These are phyloP conservation scores for Wickerhamiella infanticola DNA, from an alignment of 1,139 yeast genomes.

Conservation along the genomic window DNA sequence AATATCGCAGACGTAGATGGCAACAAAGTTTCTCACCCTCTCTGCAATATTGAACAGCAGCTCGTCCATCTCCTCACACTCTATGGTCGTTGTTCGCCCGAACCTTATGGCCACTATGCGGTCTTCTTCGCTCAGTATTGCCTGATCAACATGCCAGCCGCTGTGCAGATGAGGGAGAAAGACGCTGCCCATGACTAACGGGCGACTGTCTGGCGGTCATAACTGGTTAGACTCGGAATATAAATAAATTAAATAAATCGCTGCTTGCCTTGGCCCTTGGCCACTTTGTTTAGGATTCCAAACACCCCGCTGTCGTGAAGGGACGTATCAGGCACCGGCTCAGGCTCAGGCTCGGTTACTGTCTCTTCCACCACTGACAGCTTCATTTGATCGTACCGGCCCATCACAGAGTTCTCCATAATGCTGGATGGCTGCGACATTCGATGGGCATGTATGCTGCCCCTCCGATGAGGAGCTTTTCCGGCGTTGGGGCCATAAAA, in stretches of 20 bases:
- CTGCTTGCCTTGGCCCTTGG: slow-evolving; percentile 25
- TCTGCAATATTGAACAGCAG: slow-evolving; percentile 64
- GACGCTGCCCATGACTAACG: slow-evolving; percentile 53
- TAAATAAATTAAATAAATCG: neutral
- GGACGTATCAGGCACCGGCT: slow-evolving; percentile 21
- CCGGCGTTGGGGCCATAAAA: slow-evolving; percentile 38
- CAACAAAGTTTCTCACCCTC: slow-evolving; percentile 77
- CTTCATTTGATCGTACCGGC: slow-evolving; percentile 10
- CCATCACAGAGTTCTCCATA: slow-evolving; percentile 14
- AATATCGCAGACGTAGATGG: slow-evolving; percentile 72
- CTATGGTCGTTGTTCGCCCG: slow-evolving; percentile 62
- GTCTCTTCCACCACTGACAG: slow-evolving; percentile 10
- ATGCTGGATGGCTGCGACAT: neutral
- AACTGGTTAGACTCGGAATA: neutral
- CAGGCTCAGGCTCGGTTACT: slow-evolving; percentile 17
- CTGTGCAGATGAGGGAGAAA: slow-evolving; percentile 75
- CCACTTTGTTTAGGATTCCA: slow-evolving; percentile 72
- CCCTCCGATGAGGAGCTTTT: slow-evolving; percentile 2
- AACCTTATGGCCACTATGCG: slow-evolving; percentile 76
- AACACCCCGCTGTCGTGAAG: slow-evolving; percentile 51
- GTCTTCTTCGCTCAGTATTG: slow-evolving; percentile 73
- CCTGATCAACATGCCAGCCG: slow-evolving; percentile 99
- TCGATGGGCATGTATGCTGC: neutral
- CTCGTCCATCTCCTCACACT: slow-evolving; percentile 87
- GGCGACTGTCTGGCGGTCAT: neutral